These are phyloP conservation scores for Eucalyptus pauciflora DNA, from an alignment of 345 rosid species.

Conservation along the genomic window DNA sequence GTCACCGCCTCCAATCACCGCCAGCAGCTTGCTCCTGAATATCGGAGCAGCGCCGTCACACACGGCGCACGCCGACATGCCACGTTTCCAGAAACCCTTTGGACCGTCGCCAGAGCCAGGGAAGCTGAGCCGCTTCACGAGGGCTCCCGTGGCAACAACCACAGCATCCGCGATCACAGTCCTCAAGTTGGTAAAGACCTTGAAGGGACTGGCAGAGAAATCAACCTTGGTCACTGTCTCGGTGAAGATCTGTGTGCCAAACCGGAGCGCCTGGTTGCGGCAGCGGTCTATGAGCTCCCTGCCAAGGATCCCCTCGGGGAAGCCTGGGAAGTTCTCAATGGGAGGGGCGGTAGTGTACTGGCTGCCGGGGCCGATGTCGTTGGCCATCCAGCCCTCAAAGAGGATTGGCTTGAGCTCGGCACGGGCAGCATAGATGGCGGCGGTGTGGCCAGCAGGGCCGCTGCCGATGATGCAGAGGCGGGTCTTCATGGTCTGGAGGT, in stretches of 20 bases:
- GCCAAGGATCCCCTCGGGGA: slow-evolving; percentile 72
- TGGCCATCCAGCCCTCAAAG: slow-evolving; percentile 98
- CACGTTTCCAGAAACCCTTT: slow-evolving; percentile 71
- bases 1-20: slow-evolving; percentile 93
- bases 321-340: slow-evolving; percentile 94
- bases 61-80: slow-evolving; percentile 91
- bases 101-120: slow-evolving; percentile 25
- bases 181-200: slow-evolving; percentile 46
- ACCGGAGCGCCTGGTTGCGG: slow-evolving; percentile 67
- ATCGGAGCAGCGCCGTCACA: slow-evolving; percentile 96
- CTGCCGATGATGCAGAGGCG: slow-evolving; percentile 85
- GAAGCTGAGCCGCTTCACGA: slow-evolving; percentile 55
- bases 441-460: slow-evolving; percentile 97
- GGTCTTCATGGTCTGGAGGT: slow-evolving; percentile 28
- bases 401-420: slow-evolving; percentile 89
- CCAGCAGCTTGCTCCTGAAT: slow-evolving; percentile 58
- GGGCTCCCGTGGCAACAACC: slow-evolving; percentile 79
- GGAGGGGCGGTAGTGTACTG: slow-evolving; percentile 89
- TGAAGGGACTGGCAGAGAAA: slow-evolving; percentile 47
- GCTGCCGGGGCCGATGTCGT: slow-evolving; percentile 90
- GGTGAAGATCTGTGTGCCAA: slow-evolving; percentile 69
- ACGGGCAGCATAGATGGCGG: slow-evolving; percentile 90
- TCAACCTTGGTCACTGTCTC: slow-evolving; percentile 77
- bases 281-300: slow-evolving; percentile 45
- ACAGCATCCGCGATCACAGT: slow-evolving; percentile 62